phyloP scores from a whole-genome alignment of 1,284 basidiomycete species.

The Phylloporus gajari region DNA sequence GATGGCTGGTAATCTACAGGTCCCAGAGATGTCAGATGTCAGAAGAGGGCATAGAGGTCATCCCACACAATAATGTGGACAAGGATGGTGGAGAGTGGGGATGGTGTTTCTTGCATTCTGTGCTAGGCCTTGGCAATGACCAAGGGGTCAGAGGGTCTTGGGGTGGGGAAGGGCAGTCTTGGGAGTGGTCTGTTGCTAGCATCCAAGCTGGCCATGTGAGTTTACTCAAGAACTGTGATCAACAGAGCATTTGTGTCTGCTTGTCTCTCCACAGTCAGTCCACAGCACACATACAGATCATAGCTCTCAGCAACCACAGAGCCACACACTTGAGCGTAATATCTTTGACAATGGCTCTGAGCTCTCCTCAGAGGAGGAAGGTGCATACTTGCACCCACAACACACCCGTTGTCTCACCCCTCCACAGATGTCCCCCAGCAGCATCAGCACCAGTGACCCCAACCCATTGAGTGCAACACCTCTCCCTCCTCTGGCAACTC shows the following conservation, averaged over 20 bases:
- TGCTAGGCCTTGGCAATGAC: conserved; percentile 37
- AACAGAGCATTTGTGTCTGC: no score
- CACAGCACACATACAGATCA: background rate
- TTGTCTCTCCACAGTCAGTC: conserved; percentile 28
- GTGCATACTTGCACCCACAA: conserved; percentile 38
- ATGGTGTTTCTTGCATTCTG: conserved; percentile 42
- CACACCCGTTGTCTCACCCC: background rate
- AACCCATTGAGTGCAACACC: conserved; percentile 48
- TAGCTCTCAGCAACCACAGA: conserved; percentile 17
- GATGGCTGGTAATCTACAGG: no score
- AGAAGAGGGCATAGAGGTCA: conserved; percentile 63
- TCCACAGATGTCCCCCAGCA: conserved; percentile 46
- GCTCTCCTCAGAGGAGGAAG: conserved; percentile 76
- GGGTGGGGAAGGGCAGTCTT: conserved; percentile 14
- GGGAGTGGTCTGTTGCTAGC: no score
- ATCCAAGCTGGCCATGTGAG: no score
- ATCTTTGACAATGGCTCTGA: conserved; percentile 86
- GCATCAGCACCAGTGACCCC: conserved; percentile 44
- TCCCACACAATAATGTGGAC: conserved; percentile 60
- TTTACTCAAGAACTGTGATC: background rate
- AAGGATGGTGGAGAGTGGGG: conserved; percentile 50
- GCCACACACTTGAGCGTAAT: conserved; percentile 64
- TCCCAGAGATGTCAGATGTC: conserved; percentile 58
- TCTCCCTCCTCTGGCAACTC: conserved; percentile 70
- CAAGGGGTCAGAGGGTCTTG: conserved; percentile 19